Base-by-base conservation (phyloP, 1,284 basidiomycete species). In the Cryptococcus sp. region DNA sequence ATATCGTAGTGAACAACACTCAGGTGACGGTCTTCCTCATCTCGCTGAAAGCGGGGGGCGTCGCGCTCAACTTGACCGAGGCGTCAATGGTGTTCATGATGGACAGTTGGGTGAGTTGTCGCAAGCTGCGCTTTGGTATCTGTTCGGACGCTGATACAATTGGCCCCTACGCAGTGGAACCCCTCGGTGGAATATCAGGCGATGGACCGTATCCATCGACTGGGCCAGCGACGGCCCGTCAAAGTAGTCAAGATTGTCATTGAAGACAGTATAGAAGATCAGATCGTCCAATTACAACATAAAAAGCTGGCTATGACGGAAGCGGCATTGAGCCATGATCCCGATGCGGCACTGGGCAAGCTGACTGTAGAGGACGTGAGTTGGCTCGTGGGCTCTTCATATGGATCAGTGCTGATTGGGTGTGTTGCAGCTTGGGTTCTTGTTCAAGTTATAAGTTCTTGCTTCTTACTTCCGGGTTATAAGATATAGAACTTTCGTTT, bases 21-120 rank as follows among this genome's bases (percentile, higher is more conserved):
- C 86, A 92, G 58, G 92, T 97, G 43, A 97, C 93, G 4, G 91
- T 99, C 15, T 99, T 99, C 82, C 84, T 99, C 40, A 93, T 99
- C 57, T 85, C 83, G 17, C 80, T 99, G 71, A 99, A 98, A 79
- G 95, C 96, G 0, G 95, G 95, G 47, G 94, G 95, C 77, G 93
- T 96, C 1, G 93, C 94, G 3, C 55, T 78, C 47, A 96, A 97
- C 76, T 77, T 97, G 69, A 94, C 92, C 0, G 93, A 94, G 76
- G 93, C 93, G 0, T 91, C 88, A 22, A 88, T 91, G 49, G 92
- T 95, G n/a, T 93, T 91, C 78, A 72, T 82, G 80, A 80, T 81
- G 76, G 75, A 78, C 60, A 73, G 70, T 30, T 72, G 70, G 71
- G 65, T 66, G 22, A 54, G 66, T 57, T 17, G 10, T 7, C 13